A percentile compares a stretch with the other conserved stretches of the same genome.
Evolutionary conservation across 2,329 filamentous ascomycete genomes (phyloP).

Genomic region (Trichoderma citrinoviride): DNA sequence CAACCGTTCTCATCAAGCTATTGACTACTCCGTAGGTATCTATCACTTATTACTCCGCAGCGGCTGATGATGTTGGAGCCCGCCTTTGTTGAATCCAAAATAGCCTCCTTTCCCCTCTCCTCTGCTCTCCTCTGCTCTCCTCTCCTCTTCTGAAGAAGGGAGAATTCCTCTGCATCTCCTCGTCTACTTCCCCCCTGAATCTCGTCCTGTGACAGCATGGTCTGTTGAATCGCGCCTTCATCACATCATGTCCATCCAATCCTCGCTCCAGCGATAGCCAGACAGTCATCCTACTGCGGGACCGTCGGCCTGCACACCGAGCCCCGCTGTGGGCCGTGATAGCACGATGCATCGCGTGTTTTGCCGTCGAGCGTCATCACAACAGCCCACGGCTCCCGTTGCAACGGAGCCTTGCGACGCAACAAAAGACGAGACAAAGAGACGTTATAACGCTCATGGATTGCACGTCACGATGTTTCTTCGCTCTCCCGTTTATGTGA

Average conservation of each 20-base stretch:
- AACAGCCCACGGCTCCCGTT: not conserved
- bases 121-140: no score
- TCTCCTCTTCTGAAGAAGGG: not conserved
- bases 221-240: not conserved
- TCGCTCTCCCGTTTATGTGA: no score
- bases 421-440: not conserved
- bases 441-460: not conserved
- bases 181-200: not conserved
- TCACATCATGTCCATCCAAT: not conserved
- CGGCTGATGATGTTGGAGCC: not conserved
- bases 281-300: slow-evolving; percentile 6
- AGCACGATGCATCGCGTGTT: slow-evolving; percentile 18
- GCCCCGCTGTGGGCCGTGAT: slow-evolving; percentile 14
- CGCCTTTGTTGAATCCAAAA: not conserved
- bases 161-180: not conserved
- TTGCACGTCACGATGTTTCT: not conserved
- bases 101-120: not conserved
- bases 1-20: not conserved
- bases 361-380: slow-evolving; percentile 9
- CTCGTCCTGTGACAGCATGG: not conserved
- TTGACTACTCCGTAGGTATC: no score
- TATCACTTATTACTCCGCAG: not conserved
- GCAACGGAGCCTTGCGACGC: not conserved
- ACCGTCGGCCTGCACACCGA: slow-evolving; percentile 14
- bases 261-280: not conserved